A percentile compares a stretch with the other conserved stretches of the same genome.
phyloP scores from a whole-genome alignment of 2,329 filamentous ascomycete species.

The Diaporthe destruens region DNA sequence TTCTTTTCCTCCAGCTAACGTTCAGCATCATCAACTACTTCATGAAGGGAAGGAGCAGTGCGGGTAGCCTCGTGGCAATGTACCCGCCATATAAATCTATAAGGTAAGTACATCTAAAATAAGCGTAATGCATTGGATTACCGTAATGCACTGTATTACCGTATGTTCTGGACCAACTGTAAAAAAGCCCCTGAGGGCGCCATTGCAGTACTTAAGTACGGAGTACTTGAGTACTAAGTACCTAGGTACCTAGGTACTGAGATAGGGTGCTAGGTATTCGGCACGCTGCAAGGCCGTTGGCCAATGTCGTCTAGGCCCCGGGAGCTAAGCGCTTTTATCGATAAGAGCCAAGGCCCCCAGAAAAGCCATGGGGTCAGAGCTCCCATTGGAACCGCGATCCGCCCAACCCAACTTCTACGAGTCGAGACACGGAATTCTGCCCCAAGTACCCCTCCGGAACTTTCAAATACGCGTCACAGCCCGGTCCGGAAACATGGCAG shows the following conservation, averaged over 20 bases:
- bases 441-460: neutral
- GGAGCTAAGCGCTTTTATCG: conserved; percentile 10
- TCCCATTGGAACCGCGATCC: neutral
- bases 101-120: no score
- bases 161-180: no score
- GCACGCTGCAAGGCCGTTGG: conserved; percentile 21
- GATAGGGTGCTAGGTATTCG: neutral
- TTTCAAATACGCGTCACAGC: neutral
- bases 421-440: neutral
- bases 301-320: neutral
- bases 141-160: no score
- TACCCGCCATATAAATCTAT: no score
- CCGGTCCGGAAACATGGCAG: conserved; percentile 48
- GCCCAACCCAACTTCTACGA: neutral
- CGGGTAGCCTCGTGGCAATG: no score
- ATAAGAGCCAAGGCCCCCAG: neutral
- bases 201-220: no score
- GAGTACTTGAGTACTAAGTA: no score
- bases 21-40: no score
- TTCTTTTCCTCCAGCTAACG: no score
- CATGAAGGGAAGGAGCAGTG: no score
- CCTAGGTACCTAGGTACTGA: neutral
- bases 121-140: no score
- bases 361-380: neutral
- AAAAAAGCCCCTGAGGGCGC: no score